Evolutionary conservation across 1,284 basidiomycete genomes (phyloP), one percentile per base, ranked within the genome.

Genomic region (Tilletia setariae): DNA sequence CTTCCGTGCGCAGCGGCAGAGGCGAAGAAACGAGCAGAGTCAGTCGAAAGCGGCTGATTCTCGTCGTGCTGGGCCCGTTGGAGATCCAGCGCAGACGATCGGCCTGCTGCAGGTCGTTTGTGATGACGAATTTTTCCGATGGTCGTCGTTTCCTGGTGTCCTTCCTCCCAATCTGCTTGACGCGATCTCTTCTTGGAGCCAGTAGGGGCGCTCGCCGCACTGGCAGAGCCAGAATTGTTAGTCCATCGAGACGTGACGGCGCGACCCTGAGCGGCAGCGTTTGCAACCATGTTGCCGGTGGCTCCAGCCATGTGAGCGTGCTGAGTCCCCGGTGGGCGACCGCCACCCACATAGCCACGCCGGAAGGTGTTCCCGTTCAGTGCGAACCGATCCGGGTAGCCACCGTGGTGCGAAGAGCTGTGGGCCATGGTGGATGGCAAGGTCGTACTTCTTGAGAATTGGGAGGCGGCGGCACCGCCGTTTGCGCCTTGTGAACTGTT

Each of bases 151-250:
- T 16, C 16, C 46, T 49, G 46, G 3, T 49, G 46, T 49, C 19
- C 46, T 3, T 49, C 46, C 16, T 49, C 46, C 46, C 46, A 49
- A 6, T 4, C 46, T 23, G 46, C 21, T 16, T 19, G 46, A 16
- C 46, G 46, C 46, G 46, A 23, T n/a, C 46, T 6, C 46, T 49
- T 49, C 46, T 49, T 49, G 19, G 46, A 49, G 46, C 46, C 46
- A 49, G 46, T 16, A 49, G 46, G 21, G 21, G 35, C 35, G 35
- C 35, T 40, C 35, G 46, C 6, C 46, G 46, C 46, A 49, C 4
- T 49, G 7, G 46, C 46, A 19, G 46, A 23, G 46, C 46, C 46
- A 19, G 46, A 23, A 16, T 16, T 49, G 46, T 16, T 16, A 19
- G 46, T n/a, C 46, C 46, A 49, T 23, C 46, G 35, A 40, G 35